Conservation (phyloP, 306 rosid species). For the Parietaria judaica region DNA sequence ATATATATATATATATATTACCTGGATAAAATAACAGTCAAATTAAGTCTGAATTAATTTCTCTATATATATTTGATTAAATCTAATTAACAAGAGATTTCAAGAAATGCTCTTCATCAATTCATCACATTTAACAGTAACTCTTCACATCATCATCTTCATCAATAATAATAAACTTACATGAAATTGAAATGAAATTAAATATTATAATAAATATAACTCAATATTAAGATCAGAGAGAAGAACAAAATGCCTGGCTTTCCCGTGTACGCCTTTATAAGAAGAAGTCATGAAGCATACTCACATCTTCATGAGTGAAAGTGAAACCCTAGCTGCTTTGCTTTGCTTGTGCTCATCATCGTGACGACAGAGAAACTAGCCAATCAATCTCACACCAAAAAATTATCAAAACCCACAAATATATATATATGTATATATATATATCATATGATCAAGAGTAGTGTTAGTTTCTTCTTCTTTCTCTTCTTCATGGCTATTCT, state of each 20-base stretch:
- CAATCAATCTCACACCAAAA: slow-evolving; percentile 17
- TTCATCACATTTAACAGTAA: no score
- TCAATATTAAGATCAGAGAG: slow-evolving; percentile 4
- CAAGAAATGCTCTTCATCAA: no score
- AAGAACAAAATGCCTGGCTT: slow-evolving; percentile 67
- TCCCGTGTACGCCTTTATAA: slow-evolving; percentile 52
- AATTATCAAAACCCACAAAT: slow-evolving; percentile 9
- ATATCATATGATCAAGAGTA: neutral
- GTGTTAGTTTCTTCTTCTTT: slow-evolving; percentile 21
- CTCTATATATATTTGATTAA: no score
- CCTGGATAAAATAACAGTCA: no score
- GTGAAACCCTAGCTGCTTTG: no score
- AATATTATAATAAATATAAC: neutral
- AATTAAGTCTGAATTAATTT: no score
- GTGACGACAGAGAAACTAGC: slow-evolving; percentile 5
- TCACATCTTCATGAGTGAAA: no score
- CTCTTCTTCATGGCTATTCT: slow-evolving; percentile 28
- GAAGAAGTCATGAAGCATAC: no score
- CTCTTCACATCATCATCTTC: no score
- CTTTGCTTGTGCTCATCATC: neutral
- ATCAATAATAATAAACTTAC: neutral
- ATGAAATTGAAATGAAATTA: neutral
- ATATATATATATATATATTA: no score
- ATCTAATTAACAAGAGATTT: no score
- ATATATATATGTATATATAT: neutral